Base-by-base conservation (phyloP, 2,329 filamentous ascomycete species). In the Pleurostoma richardsiae region DNA sequence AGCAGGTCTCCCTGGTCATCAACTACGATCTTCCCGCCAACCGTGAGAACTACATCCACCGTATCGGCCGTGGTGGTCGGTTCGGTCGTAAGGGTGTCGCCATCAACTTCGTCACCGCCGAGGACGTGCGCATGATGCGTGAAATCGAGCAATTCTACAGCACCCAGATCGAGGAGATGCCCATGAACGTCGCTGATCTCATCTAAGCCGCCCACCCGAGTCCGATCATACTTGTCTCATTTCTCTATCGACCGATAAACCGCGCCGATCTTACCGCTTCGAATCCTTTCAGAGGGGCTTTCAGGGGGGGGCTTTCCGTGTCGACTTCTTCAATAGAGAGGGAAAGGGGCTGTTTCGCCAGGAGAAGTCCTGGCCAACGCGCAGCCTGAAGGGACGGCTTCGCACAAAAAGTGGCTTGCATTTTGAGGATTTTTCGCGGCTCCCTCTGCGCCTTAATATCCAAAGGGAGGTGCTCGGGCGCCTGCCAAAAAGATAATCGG, bases 11-110 rank as follows among this genome's bases (percentile, higher is more conserved):
- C 51, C 75, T 99, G 62, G 94, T 99, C 52, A 99, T 99, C 78
- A 99, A 99, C 76, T 99, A 99, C 69, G 94, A 99, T 66, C 77
- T 99, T 49, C 94, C 94, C 4, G 94, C 88, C 71, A 97, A 99
- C 71, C 90, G 94, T 79, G 94, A 99, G 73, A 99, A 99, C 75
- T 99, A 99, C 71, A 97, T 99, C 69, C 94, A 99, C 76, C 86
- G 94, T 59, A 99, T 99, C 60, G 94, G 94, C 65, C 85, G 94
- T 65, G 94, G 89, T 65, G 94, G 94, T 58, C 83, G 94, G 57
- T 99, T 99, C 61, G 94, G 94, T 60, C 83, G 94, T 61, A 99
- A 99, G 77, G 94, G 94, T 79, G 94, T 99, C 55, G 94, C 94
- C 36, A 99, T 99, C 79, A 99, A 99, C 76, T 99, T 99, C 63